Evolutionary conservation across 1,284 basidiomycete species (phyloP), one percentile per base, ranked within the genome.

Genomic region (Megacollybia platyphylla): DNA sequence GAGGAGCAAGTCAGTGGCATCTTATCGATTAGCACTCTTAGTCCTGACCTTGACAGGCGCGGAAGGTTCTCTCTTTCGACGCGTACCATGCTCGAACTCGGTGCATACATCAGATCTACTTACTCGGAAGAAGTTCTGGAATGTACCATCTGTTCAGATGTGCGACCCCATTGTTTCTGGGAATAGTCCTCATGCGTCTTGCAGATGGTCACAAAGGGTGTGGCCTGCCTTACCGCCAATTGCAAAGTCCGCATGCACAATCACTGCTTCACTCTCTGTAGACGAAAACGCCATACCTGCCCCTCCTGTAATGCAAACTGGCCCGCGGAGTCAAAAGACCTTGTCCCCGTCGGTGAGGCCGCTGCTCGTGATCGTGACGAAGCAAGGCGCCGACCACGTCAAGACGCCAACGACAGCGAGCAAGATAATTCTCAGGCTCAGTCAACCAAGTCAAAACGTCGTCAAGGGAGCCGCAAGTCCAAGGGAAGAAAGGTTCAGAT

Each of bases 61-160:
- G 85, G 85, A 17, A 73, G 84, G 10, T 89, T 87, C 53, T 79
- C 84, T 1, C 72, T 93, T 1, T 80, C 87, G 0, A 68, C 78
- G 1, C 79, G 90, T 2, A 70, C 86, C 0, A 54, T 88, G 8
- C 60, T 87, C 15, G 89, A 93, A 54, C 73, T 93, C 7, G 60
- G 67, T 11, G 67, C 71, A 1, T 93, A 91, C 54, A 68, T 93
- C 42, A 79, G 76, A 50, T 68, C 73, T 18, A 80, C 77, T 10
- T 93, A 83, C 56, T 67, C 79, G 0, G 77, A 86, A 4, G 77
- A 81, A 37, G 58, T 78, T n/a, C 53, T 77, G 1, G 79, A 85
- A 49, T 92, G 88, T 52, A 73, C 72, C 2, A 71, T 81, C 41
- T 93, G 89, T 63, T 60, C 73, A 49, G 81, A 87, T 59, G 77